Conservation (phyloP, 495 filamentous ascomycete species). For the Podospora pseudocomata region DNA sequence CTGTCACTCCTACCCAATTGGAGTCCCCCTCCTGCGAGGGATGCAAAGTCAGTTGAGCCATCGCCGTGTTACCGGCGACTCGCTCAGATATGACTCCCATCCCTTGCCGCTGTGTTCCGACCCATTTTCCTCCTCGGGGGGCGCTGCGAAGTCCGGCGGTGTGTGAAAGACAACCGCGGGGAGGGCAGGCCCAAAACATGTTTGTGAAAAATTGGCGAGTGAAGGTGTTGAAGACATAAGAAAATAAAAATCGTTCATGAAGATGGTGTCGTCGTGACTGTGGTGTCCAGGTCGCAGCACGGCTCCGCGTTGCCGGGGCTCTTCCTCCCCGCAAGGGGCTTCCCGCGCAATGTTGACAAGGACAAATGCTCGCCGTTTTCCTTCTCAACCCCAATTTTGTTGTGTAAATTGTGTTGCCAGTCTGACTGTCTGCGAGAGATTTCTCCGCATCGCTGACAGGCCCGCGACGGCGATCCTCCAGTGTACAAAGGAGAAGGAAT, state of each 20-base stretch:
- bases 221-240: constrained; percentile 2
- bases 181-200: neutral
- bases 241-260: neutral
- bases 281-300: neutral
- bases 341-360: neutral
- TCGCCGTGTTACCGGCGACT: neutral
- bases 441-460: constrained; percentile 20
- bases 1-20: neutral
- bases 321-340: neutral
- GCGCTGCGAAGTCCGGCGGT: neutral
- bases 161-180: neutral
- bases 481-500: constrained; percentile 14
- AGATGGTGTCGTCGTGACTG: constrained; percentile 7
- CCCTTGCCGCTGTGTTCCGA: neutral
- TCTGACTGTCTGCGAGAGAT: constrained; percentile 17
- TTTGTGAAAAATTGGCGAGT: neutral
- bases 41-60: neutral
- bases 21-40: neutral
- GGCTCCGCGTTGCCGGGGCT: neutral
- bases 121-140: neutral
- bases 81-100: neutral
- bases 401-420: constrained; percentile 6
- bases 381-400: constrained; percentile 5
- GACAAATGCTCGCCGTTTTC: neutral
- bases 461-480: constrained; percentile 7